Evolutionary conservation across 768 basidiomycete species (phyloP).

Genomic region (Tremella fuciformis): DNA sequence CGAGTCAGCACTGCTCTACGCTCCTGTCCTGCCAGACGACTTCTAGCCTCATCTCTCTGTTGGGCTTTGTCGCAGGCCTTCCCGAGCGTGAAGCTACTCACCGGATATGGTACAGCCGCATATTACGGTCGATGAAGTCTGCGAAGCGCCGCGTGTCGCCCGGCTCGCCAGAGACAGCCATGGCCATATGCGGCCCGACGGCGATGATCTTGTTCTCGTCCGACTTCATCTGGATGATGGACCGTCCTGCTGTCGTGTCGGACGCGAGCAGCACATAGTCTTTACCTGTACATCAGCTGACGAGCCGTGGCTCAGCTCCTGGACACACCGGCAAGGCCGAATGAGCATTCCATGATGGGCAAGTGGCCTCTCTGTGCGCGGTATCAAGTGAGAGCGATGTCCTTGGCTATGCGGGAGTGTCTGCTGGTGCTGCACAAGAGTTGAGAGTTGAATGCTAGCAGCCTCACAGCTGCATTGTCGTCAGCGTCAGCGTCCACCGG

Average conservation of each 20-base stretch:
- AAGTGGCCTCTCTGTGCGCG: neutral
- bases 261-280: slow-evolving; percentile 90
- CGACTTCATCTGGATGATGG: slow-evolving; percentile 94
- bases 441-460: too few relatives aligned
- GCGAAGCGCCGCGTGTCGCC: slow-evolving; percentile 97
- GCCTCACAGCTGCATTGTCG: too few relatives aligned
- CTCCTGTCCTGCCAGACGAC: too few relatives aligned
- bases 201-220: slow-evolving; percentile 96
- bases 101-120: slow-evolving; percentile 93
- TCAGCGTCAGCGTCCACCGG: too few relatives aligned
- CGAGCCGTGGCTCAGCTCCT: neutral
- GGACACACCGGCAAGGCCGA: slow-evolving; percentile 64
- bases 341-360: slow-evolving; percentile 76
- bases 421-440: too few relatives aligned
- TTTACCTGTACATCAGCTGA: slow-evolving; percentile 60
- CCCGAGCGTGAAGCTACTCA: too few relatives aligned
- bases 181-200: slow-evolving; percentile 83
- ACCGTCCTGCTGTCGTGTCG: slow-evolving; percentile 82
- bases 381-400: too few relatives aligned
- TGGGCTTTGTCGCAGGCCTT: neutral
- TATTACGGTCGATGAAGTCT: slow-evolving; percentile 92
- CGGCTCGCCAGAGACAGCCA: slow-evolving; percentile 93
- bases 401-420: too few relatives aligned
- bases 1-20: too few relatives aligned
- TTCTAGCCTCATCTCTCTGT: too few relatives aligned